Evolutionary conservation across 352 stramenopile genomes (phyloP), one percentile per base, ranked within the genome.

Genomic region (Phytopythium aichiense): DNA sequence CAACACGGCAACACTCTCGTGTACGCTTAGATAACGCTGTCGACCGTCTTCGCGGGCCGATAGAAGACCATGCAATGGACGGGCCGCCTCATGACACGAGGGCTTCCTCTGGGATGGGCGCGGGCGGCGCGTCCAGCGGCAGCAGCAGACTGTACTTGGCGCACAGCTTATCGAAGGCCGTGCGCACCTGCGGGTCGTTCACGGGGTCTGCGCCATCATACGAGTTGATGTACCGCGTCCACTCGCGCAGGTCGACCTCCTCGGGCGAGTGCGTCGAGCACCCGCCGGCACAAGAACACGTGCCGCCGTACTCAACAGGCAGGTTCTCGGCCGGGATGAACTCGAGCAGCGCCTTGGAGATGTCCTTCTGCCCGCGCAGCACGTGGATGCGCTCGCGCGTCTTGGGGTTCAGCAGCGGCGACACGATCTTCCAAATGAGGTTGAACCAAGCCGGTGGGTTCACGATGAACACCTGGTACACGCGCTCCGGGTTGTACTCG

Each of bases 371-470:
- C 16, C 82, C 77, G 28, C 82, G 73, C 38, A 89, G 42, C 40
- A 89, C 73, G 53, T 87, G 76, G 62, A 91, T 84, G 54, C 81
- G 78, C 56, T 92, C 82, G 28, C 82, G 78, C 15, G 82, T 92
- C 60, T 89, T 89, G 31, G 77, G 71, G 53, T 90, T 87, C 30
- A 92, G 72, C 30, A 89, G 65, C n/a, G 82, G 81, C 28, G 78
- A 84, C 20, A 87, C 77, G 13, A 92, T 58, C 60, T 90, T 90
- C 82, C 82, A 92, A 51, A 92, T 90, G 31, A 92, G 73, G 57
- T 86, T 88, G 54, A 92, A 92, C 83, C 83, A 92, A 12, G 69
- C 63, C 28, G 83, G 83, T 13, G 79, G 79, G 60, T 92, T 90
- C 49, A 92, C 56, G 65, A 92, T 83, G 55, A 92, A 88, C 11